Base-by-base conservation (phyloP, 23 red algal genomes). In the Chondrus crispus region DNA sequence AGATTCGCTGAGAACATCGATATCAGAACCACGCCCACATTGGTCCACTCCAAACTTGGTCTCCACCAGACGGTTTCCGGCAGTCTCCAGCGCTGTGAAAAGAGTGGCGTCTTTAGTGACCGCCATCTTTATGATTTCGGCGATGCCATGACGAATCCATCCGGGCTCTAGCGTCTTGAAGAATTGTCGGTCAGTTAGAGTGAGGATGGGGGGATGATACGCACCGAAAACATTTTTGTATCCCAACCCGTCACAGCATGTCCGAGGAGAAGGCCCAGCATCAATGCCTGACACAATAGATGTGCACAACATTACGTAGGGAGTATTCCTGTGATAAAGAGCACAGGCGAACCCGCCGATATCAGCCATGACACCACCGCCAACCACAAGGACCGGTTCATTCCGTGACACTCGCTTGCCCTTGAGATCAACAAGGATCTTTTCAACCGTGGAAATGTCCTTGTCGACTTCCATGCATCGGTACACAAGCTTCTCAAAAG, bases 141-240 rank as follows among this genome's bases (percentile, higher is more conserved):
- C 92, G 47, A 94, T 80, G 2, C 92, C 92, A 48, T 94, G 92
- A 40, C 92, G 92, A 82, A 94, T 94, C 92, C 92, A 94, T 26
- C 92, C 92, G 30, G 82, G 82, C 40, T 94, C 70, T 20, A 94
- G 62, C 30, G 92, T 94, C 29, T 57, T 62, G 82, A 94, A 94
- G 83, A 94, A 94, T 32, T 60, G 48, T 39, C 92, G 69, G 72
- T 94, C 92, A 7, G 92, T 94, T 24, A 94, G 54, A 11, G 92
- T 94, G 18, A 94, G 82, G 46, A 94, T 88, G 0, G 92, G 92
- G 10, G 92, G 92, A 40, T 94, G 92, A 52, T 94, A 94, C 2
- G 92, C 92, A 33, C 92, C 92, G 57, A 94, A 94, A 1, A 94
- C 92, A 42, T 94, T 94, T 58, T 94, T 94, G 83, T 94, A 94